Evolutionary conservation across 805 yeast species (phyloP).

Genomic region (Kuraishia molischiana): DNA sequence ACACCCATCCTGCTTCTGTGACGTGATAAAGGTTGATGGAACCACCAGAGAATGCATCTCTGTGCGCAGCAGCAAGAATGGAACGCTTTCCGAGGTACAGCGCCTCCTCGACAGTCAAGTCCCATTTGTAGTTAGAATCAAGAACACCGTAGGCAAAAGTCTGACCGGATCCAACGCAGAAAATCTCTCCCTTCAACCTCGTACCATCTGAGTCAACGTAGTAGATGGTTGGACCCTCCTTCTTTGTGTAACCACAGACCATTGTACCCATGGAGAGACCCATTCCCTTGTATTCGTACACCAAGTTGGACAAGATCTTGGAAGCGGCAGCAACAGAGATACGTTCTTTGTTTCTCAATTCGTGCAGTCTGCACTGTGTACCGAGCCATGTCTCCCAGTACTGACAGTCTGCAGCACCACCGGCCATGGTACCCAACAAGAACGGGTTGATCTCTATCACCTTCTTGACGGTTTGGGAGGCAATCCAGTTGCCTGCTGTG

Average conservation of each 20-base stretch:
- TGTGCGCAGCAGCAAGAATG: constrained; percentile 93
- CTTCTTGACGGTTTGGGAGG: constrained; percentile 95
- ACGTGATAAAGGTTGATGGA: constrained; percentile 90
- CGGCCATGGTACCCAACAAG: constrained; percentile 96
- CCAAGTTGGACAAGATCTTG: constrained; percentile 82
- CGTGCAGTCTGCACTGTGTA: constrained; percentile 90
- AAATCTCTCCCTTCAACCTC: constrained; percentile 85
- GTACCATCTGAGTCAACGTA: constrained; percentile 98
- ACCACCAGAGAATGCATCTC: constrained; percentile 98
- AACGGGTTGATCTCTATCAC: constrained; percentile 95
- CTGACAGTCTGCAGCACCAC: constrained; percentile 99
- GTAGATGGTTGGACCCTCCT: constrained; percentile 91
- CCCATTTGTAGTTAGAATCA: constrained; percentile 90
- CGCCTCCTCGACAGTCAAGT: constrained; percentile 86
- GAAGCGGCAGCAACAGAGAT: constrained; percentile 96
- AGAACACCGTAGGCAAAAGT: constrained; percentile 98
- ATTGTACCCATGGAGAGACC: constrained; percentile 99
- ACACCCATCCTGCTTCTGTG: constrained; percentile 89
- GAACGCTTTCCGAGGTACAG: constrained; percentile 90
- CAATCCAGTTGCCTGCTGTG: constrained; percentile 96
- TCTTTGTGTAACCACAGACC: constrained; percentile 94
- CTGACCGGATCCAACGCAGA: constrained; percentile 98
- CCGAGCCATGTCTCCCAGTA: constrained; percentile 99
- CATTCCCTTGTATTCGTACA: constrained; percentile 91
- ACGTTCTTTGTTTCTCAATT: constrained; percentile 87